phyloP scores from a whole-genome alignment of 2,329 filamentous ascomycete species.

The Claviceps africana region DNA sequence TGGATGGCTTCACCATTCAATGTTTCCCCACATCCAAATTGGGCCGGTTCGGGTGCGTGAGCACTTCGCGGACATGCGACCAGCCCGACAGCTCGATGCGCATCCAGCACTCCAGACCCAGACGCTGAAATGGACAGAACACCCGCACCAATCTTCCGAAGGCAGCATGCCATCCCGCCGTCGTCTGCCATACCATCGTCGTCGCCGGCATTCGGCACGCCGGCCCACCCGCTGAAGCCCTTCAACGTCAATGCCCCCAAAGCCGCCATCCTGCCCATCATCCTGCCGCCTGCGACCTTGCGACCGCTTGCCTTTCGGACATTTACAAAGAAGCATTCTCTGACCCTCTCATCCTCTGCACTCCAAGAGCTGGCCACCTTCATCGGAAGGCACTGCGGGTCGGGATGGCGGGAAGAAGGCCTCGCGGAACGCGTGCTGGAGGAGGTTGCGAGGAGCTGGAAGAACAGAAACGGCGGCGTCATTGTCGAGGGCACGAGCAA shows the following conservation, averaged over 20 bases:
- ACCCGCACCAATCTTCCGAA: constrained; percentile 25
- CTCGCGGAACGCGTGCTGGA: constrained; percentile 85
- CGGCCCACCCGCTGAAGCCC: constrained; percentile 61
- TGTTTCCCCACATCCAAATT: neutral
- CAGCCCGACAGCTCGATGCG: neutral
- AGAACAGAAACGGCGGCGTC: constrained; percentile 72
- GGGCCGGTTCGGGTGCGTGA: neutral
- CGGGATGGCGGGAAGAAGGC: constrained; percentile 91
- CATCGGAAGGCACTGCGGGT: constrained; percentile 85
- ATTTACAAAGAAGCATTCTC: constrained; percentile 93
- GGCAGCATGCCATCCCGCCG: constrained; percentile 17
- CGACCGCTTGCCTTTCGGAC: constrained; percentile 86
- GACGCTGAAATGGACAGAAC: constrained; percentile 22
- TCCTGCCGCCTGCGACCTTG: constrained; percentile 74
- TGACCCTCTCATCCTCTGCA: constrained; percentile 80
- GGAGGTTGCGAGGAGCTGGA: constrained; percentile 84
- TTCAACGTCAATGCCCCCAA: constrained; percentile 40
- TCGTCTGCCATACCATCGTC: constrained; percentile 66
- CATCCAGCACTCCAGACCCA: neutral
- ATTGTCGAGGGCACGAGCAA: constrained; percentile 75
- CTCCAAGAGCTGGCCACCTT: constrained; percentile 76
- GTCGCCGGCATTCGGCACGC: constrained; percentile 81
- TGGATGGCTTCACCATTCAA: too few species aligned
- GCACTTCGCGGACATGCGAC: neutral
- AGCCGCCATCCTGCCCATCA: constrained; percentile 67